A percentile compares a stretch with the other conserved stretches of the same genome.
Evolutionary conservation across 305 asterid genomes (phyloP).

Genomic region (Fraxinus sp.): DNA sequence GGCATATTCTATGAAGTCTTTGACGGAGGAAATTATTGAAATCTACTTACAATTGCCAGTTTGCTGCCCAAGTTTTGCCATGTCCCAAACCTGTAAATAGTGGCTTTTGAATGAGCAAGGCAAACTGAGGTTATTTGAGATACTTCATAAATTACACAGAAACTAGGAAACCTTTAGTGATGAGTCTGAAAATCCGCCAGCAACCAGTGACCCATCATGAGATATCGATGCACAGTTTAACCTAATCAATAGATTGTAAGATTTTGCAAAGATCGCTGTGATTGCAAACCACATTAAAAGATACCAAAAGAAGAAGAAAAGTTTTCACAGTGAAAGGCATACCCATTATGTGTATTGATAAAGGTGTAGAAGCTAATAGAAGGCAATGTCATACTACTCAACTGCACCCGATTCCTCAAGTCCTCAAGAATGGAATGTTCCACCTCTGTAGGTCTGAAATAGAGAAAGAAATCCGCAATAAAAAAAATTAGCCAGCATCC

Average conservation of each 20-base stretch:
- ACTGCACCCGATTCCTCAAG: constrained; percentile 87
- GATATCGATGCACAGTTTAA: constrained; percentile 90
- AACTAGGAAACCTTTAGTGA: constrained; percentile 69
- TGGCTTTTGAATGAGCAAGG: constrained; percentile 30
- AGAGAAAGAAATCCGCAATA: constrained; percentile 3
- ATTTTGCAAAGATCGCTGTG: constrained; percentile 22
- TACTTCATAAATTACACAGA: constrained; percentile 18
- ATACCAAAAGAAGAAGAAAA: constrained; percentile 4
- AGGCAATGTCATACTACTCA: constrained; percentile 72
- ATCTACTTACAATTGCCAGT: constrained; percentile 54
- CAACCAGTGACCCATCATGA: constrained; percentile 89
- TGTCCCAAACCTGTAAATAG: constrained; percentile 86
- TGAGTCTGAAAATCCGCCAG: constrained; percentile 98
- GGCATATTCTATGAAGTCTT: background rate
- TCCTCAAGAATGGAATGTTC: constrained; percentile 93
- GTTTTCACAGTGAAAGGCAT: constrained; percentile 19
- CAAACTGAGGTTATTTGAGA: background rate
- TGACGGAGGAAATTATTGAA: constrained; percentile 6
- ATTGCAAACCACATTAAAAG: background rate
- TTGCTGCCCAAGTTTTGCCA: constrained; percentile 92
- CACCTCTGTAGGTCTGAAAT: constrained; percentile 73
- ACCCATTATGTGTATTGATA: constrained; percentile 90
- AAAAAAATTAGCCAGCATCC: constrained; percentile 1
- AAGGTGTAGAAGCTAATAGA: constrained; percentile 92
- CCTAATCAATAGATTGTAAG: constrained; percentile 34